phyloP scores from a whole-genome alignment of 1,139 yeast species.

The Debaryomyces psychrophilus region DNA sequence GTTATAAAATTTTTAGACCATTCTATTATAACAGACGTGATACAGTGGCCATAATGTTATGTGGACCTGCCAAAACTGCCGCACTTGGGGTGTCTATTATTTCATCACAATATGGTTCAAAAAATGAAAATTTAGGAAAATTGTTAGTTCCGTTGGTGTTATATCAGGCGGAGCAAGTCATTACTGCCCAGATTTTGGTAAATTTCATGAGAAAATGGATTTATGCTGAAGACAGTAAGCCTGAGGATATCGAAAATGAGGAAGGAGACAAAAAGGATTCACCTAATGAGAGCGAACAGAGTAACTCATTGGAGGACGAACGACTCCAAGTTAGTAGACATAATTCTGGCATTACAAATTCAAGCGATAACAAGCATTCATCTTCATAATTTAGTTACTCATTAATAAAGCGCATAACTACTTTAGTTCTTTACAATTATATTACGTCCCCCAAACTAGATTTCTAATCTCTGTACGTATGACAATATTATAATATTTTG shows the following conservation, averaged over 20 bases:
- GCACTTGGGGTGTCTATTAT: constrained; percentile 85
- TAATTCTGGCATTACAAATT: constrained; percentile 4
- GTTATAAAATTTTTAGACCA: constrained; percentile 54
- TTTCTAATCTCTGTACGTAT: too few species aligned
- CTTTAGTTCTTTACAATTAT: background rate
- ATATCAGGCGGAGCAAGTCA: constrained; percentile 85
- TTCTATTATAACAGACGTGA: constrained; percentile 73
- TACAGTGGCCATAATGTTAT: constrained; percentile 77
- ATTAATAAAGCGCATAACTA: background rate
- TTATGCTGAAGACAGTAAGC: constrained; percentile 37
- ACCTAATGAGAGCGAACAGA: constrained; percentile 2
- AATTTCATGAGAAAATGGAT: constrained; percentile 71
- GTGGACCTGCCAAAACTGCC: constrained; percentile 93
- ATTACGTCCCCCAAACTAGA: too few species aligned
- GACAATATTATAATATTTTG: too few species aligned
- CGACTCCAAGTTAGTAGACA: background rate
- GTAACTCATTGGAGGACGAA: background rate
- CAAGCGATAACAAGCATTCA: background rate
- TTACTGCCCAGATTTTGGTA: constrained; percentile 71
- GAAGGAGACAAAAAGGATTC: background rate
- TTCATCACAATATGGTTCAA: constrained; percentile 75
- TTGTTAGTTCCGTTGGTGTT: constrained; percentile 79
- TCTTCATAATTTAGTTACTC: background rate
- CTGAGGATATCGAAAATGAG: constrained; percentile 16
- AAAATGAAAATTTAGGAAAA: constrained; percentile 64